Evolutionary conservation across 768 basidiomycete genomes (phyloP).

Genomic region (Boletus insuetus): DNA sequence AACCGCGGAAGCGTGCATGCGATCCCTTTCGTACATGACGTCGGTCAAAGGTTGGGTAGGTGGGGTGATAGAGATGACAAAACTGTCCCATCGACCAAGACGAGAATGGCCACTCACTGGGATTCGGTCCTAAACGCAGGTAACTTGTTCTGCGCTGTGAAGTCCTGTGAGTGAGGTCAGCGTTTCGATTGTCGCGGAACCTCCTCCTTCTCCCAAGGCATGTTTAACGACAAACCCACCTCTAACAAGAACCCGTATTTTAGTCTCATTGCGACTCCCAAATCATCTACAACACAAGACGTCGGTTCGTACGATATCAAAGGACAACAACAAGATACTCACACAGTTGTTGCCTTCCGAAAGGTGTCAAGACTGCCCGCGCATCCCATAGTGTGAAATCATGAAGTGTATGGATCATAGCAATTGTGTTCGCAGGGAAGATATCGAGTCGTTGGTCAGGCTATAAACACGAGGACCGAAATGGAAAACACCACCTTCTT

Average conservation of each 20-base stretch:
- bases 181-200: not conserved
- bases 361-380: constrained; percentile 73
- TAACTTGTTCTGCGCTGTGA: constrained; percentile 54
- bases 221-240: constrained; percentile 29
- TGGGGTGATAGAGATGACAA: not conserved
- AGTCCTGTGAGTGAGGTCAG: constrained; percentile 46
- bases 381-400: no score
- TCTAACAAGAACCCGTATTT: constrained; percentile 79
- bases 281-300: constrained; percentile 41
- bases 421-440: not conserved
- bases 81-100: not conserved
- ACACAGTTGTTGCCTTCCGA: constrained; percentile 86
- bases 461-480: not conserved
- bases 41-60: not conserved
- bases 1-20: constrained; percentile 63
- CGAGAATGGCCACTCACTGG: constrained; percentile 42
- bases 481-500: constrained; percentile 54
- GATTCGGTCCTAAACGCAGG: constrained; percentile 82
- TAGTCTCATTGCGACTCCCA: constrained; percentile 68
- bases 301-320: not conserved
- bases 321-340: constrained; percentile 21
- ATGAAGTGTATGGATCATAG: not conserved
- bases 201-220: no score
- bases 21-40: constrained; percentile 45
- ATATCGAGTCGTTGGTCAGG: not conserved